Evolutionary conservation across 768 basidiomycete species (phyloP).

Genomic region (Mycena crocata): DNA sequence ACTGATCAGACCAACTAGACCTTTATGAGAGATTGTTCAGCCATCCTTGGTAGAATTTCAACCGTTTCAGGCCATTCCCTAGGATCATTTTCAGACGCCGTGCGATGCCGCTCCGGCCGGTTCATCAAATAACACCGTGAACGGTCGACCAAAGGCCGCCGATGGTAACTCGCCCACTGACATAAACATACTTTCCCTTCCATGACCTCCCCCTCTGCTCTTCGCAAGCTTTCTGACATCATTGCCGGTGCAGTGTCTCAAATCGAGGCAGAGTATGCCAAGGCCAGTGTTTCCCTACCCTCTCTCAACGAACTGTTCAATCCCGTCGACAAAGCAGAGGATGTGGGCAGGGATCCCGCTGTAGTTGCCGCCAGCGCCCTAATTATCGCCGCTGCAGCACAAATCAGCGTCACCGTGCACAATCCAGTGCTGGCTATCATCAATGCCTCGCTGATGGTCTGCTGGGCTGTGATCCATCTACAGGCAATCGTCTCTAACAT

Average conservation of each 20-base stretch:
- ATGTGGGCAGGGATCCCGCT: too few relatives aligned
- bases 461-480: background rate
- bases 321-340: background rate
- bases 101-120: too few relatives aligned
- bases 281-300: background rate
- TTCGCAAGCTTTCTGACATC: background rate
- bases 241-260: background rate
- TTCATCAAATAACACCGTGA: too few relatives aligned
- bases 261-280: background rate
- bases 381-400: background rate
- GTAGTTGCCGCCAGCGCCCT: background rate
- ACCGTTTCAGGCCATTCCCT: too few relatives aligned
- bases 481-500: background rate
- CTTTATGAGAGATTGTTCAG: too few relatives aligned
- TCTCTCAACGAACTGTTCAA: background rate
- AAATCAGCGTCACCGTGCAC: background rate
- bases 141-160: too few relatives aligned
- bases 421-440: background rate
- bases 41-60: too few relatives aligned
- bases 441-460: slow-evolving; percentile 23
- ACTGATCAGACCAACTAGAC: too few relatives aligned
- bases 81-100: too few relatives aligned
- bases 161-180: too few relatives aligned
- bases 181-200: too few relatives aligned
- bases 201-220: background rate